Base-by-base conservation (phyloP, 2,329 filamentous ascomycete genomes). In the Aureobasidium musti region DNA sequence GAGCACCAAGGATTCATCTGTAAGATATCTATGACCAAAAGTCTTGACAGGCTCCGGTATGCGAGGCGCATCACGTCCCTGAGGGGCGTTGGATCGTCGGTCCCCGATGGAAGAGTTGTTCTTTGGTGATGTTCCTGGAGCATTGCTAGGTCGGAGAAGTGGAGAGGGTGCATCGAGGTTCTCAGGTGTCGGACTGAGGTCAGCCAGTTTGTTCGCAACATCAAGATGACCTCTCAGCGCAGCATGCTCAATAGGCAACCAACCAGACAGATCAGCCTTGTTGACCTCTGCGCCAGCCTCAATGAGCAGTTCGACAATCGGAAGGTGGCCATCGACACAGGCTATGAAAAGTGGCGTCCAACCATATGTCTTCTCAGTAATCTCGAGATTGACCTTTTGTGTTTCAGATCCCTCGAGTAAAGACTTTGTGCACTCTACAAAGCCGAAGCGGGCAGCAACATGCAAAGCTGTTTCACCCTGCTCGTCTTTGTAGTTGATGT, bases 321-420 rank as follows among this genome's bases (percentile, higher is more conserved):
- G 79, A 13, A 92, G 77, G 70, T 92, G 89, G 0, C 94, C 94
- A 73, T 99, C 93, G 2, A 98, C 94, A 64, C 90, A 91, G 11
- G 94, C 91, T 70, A 97, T 90, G 74, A 97, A 95, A 14, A 99
- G 82, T n/a, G 95, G 91, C 0, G 95, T 97, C 94, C 95, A 99
- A 3, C 89, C 87, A 74, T 96, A 98, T 0, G 90, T 89, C 64
- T 89, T 90, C 74, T 99, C 95, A 0, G 85, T 80, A 41, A 96
- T 80, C 72, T 97, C 90, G 0, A 92, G 80, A 69, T 97, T 81
- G 0, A 89, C 88, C 73, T 89, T 91, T 71, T 95, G 91, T 50
- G 85, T 82, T 6, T 82, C 79, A 0, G 86, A 89, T 2, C 91
- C 91, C 19, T 88, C 82, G 2, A 98, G 77, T 26, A 99, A 81